Evolutionary conservation across 768 basidiomycete genomes (phyloP).

Genomic region (Cyathus striatus): DNA sequence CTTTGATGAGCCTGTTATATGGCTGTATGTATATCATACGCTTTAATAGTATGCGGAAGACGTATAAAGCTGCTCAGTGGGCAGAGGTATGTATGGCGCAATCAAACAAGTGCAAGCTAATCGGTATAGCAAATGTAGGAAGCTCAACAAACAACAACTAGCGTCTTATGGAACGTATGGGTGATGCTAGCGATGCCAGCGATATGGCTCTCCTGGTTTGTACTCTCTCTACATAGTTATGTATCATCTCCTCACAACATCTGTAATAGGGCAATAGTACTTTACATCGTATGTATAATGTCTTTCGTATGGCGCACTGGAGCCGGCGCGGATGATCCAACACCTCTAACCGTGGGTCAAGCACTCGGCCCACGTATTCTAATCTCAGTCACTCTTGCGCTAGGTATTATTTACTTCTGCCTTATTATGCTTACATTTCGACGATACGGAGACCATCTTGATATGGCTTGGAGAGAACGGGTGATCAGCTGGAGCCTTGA

Average conservation of each 20-base stretch:
- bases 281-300: constrained; percentile 53
- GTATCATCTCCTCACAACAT: too few relatives aligned
- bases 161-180: constrained; percentile 60
- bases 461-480: constrained; percentile 22
- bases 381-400: constrained; percentile 37
- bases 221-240: too few relatives aligned
- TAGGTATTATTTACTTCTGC: constrained; percentile 48
- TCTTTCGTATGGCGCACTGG: constrained; percentile 58
- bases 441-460: constrained; percentile 41
- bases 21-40: constrained; percentile 64
- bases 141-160: constrained; percentile 29
- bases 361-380: constrained; percentile 34
- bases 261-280: constrained; percentile 57
- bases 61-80: constrained; percentile 61
- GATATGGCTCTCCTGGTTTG: constrained; percentile 58
- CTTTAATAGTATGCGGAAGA: constrained; percentile 60
- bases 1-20: constrained; percentile 57
- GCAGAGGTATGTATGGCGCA: constrained; percentile 36
- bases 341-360: constrained; percentile 18
- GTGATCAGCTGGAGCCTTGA: constrained; percentile 9
- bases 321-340: constrained; percentile 21
- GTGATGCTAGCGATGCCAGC: constrained; percentile 60
- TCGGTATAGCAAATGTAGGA: constrained; percentile 30
- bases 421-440: constrained; percentile 50
- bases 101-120: background rate